Evolutionary conservation across 2,329 filamentous ascomycete genomes (phyloP).

Genomic region (Xylariaceae sp.): DNA sequence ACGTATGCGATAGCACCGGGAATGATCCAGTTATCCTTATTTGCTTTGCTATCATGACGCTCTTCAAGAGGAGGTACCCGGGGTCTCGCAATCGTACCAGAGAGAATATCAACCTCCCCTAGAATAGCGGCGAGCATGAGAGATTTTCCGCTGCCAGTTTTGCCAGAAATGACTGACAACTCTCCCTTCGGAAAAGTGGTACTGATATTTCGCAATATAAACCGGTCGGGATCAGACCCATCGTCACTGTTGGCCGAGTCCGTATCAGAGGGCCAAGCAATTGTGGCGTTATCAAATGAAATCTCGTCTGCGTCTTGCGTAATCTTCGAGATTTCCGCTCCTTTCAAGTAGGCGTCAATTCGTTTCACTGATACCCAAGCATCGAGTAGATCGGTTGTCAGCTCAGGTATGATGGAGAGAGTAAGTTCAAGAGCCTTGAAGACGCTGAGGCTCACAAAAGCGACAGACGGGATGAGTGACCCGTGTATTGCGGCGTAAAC

Average conservation of each 20-base stretch:
- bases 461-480: constrained; percentile 71
- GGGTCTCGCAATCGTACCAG: constrained; percentile 66
- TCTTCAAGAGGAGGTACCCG: constrained; percentile 56
- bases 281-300: constrained; percentile 69
- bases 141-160: constrained; percentile 81
- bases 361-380: constrained; percentile 75
- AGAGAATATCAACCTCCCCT: constrained; percentile 74
- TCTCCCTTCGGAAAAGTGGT: constrained; percentile 72
- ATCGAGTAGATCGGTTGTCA: constrained; percentile 74
- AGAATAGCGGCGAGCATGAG: constrained; percentile 75
- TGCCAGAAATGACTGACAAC: constrained; percentile 76
- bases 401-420: constrained; percentile 73
- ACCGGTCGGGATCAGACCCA: constrained; percentile 65
- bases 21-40: constrained; percentile 71
- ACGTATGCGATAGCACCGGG: constrained; percentile 75
- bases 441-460: constrained; percentile 79
- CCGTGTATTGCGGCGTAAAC: constrained; percentile 71
- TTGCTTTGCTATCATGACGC: constrained; percentile 68
- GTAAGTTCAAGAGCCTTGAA: constrained; percentile 77
- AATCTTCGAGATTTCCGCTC: constrained; percentile 66
- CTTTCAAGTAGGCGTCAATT: constrained; percentile 73
- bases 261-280: constrained; percentile 77
- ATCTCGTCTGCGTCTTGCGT: constrained; percentile 65
- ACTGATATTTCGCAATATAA: constrained; percentile 69
- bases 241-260: constrained; percentile 48